Evolutionary conservation across 2,329 filamentous ascomycete genomes (phyloP).

Genomic region (Biscogniauxia sp.): DNA sequence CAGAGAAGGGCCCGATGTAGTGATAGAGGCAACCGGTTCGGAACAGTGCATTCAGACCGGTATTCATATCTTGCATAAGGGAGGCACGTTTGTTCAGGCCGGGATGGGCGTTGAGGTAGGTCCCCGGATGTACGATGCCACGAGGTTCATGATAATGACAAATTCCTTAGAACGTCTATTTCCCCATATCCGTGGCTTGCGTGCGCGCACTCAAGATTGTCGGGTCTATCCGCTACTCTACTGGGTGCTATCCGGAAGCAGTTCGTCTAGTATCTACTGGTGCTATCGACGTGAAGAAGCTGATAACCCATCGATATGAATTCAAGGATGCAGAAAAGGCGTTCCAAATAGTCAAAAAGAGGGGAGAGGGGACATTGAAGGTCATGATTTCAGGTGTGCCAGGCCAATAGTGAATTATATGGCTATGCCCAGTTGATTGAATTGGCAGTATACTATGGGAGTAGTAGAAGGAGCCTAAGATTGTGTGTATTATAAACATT

Average conservation of each 20-base stretch:
- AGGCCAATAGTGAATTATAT: constrained; percentile 1
- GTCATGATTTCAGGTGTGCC: constrained; percentile 22
- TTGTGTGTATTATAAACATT: too few relatives aligned
- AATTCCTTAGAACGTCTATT: constrained; percentile 41
- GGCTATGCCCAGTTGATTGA: too few relatives aligned
- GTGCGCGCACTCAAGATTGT: constrained; percentile 47
- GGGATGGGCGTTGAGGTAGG: constrained; percentile 47
- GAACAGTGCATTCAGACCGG: constrained; percentile 48
- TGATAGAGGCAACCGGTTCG: constrained; percentile 47
- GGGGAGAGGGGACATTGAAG: constrained; percentile 20
- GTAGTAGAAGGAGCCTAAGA: too few relatives aligned
- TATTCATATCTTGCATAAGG: constrained; percentile 42
- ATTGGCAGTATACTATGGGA: not conserved
- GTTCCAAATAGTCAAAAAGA: constrained; percentile 18
- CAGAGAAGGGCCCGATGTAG: constrained; percentile 45
- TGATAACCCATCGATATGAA: constrained; percentile 38
- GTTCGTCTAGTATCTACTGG: constrained; percentile 49
- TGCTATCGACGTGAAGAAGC: constrained; percentile 37
- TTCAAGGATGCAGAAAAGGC: constrained; percentile 24
- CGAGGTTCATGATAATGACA: not conserved
- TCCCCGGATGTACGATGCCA: too few relatives aligned
- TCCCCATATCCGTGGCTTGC: constrained; percentile 50
- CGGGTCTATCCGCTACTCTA: constrained; percentile 50
- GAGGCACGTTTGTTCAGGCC: constrained; percentile 50
- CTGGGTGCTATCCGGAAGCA: constrained; percentile 48